These are phyloP conservation scores for Punica granatum DNA, from an alignment of 345 rosid species.

Conservation along the genomic window DNA sequence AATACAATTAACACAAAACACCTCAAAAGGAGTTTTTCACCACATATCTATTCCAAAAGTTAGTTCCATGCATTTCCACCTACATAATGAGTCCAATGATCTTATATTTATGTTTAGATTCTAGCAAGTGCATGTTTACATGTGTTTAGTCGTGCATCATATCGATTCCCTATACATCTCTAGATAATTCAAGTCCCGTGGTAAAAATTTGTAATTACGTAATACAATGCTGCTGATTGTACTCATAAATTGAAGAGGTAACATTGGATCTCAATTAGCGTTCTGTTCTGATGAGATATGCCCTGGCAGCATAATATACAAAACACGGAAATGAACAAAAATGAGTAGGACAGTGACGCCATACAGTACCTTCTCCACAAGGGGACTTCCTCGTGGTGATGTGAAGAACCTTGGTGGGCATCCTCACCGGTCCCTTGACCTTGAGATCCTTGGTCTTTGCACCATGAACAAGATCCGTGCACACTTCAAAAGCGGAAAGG, in stretches of 20 bases:
- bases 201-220: no score
- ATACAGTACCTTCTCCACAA: conserved; percentile 18
- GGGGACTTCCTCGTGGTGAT: conserved; percentile 22
- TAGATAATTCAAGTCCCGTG: no score
- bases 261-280: no score
- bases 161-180: no score
- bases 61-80: not conserved
- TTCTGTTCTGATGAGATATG: no score
- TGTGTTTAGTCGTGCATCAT: not conserved
- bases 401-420: conserved; percentile 22
- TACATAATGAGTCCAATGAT: not conserved
- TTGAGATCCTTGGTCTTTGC: conserved; percentile 19
- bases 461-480: conserved; percentile 17
- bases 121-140: not conserved
- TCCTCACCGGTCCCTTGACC: conserved; percentile 22
- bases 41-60: not conserved
- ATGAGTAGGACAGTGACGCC: not conserved
- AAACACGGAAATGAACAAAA: not conserved
- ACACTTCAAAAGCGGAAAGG: conserved; percentile 3
- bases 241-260: no score
- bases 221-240: no score
- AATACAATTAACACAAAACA: not conserved
- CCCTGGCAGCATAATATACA: not conserved
- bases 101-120: not conserved
- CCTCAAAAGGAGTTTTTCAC: not conserved